Percentiles rank a stretch among this genome's conserved stretches.
phyloP scores from a whole-genome alignment of 331 rosid genomes.

The Arachis monticola region DNA sequence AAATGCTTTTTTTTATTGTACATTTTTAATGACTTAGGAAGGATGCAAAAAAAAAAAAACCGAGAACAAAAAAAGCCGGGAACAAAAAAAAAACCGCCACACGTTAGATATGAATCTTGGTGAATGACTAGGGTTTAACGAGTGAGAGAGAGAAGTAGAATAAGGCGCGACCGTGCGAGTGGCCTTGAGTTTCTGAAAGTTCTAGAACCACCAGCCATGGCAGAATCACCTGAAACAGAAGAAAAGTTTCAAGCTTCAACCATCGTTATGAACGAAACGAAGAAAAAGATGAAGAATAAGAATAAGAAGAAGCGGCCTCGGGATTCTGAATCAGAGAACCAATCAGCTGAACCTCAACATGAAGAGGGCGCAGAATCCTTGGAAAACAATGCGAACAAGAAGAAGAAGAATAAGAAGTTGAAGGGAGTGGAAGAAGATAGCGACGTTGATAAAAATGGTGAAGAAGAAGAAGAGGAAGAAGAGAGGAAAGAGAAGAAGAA shows the following conservation, averaged over 20 bases:
- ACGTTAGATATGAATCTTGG: background rate
- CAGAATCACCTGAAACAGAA: slow-evolving; percentile 38
- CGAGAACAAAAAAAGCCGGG: background rate
- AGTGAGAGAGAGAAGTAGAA: background rate
- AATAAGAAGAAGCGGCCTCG: slow-evolving; percentile 58
- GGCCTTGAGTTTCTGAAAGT: slow-evolving; percentile 7
- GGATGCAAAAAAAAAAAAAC: too few relatives aligned
- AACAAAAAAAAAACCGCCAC: background rate
- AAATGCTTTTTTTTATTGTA: too few relatives aligned
- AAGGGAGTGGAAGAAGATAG: slow-evolving; percentile 23
- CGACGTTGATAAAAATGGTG: background rate
- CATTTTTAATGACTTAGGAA: too few relatives aligned
- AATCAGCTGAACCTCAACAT: slow-evolving; percentile 9
- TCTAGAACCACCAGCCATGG: slow-evolving; percentile 41
- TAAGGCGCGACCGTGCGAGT: background rate
- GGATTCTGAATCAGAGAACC: slow-evolving; percentile 35
- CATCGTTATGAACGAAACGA: slow-evolving; percentile 43
- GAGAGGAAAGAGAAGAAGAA: slow-evolving; percentile 34
- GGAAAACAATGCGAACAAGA: slow-evolving; percentile 30
- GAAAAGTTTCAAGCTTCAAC: slow-evolving; percentile 32
- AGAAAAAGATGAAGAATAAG: slow-evolving; percentile 42
- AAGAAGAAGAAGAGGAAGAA: slow-evolving; percentile 36
- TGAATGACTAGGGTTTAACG: slow-evolving; percentile 36
- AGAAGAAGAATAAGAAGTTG: slow-evolving; percentile 33
- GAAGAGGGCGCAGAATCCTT: slow-evolving; percentile 25